Evolutionary conservation across 1,284 basidiomycete genomes (phyloP).

Genomic region (Leccinum proliferum): DNA sequence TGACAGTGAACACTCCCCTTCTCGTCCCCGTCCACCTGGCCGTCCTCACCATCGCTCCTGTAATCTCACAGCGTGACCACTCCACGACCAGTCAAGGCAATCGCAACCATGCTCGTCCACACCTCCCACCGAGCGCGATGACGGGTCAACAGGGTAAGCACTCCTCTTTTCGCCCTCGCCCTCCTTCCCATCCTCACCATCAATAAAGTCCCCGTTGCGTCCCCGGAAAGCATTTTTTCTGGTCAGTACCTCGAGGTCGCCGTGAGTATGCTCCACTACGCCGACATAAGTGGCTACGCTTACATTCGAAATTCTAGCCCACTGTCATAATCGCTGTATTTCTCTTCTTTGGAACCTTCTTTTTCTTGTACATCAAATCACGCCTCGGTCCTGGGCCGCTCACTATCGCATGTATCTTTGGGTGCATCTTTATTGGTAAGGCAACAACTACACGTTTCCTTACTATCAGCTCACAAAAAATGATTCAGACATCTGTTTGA

Average conservation of each 20-base stretch:
- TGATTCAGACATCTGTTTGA: slow-evolving; percentile 51
- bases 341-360: slow-evolving; percentile 55
- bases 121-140: too few relatives aligned
- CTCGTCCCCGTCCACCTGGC: too few relatives aligned
- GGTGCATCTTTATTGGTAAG: slow-evolving; percentile 52
- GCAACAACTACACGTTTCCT: neutral
- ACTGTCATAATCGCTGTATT: slow-evolving; percentile 61
- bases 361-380: slow-evolving; percentile 63
- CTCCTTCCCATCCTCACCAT: too few relatives aligned
- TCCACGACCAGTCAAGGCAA: too few relatives aligned
- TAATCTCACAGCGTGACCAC: too few relatives aligned
- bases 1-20: too few relatives aligned
- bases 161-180: too few relatives aligned
- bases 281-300: neutral
- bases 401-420: slow-evolving; percentile 52
- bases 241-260: slow-evolving; percentile 58
- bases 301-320: slow-evolving; percentile 34
- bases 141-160: too few relatives aligned
- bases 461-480: neutral
- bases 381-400: slow-evolving; percentile 63
- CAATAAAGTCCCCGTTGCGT: slow-evolving; percentile 36
- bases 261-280: slow-evolving; percentile 33
- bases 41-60: too few relatives aligned
- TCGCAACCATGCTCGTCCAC: too few relatives aligned
- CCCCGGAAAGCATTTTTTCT: slow-evolving; percentile 34